Conservation (phyloP, 176 grass and related monocot species). For the Aegilops speltoides region DNA sequence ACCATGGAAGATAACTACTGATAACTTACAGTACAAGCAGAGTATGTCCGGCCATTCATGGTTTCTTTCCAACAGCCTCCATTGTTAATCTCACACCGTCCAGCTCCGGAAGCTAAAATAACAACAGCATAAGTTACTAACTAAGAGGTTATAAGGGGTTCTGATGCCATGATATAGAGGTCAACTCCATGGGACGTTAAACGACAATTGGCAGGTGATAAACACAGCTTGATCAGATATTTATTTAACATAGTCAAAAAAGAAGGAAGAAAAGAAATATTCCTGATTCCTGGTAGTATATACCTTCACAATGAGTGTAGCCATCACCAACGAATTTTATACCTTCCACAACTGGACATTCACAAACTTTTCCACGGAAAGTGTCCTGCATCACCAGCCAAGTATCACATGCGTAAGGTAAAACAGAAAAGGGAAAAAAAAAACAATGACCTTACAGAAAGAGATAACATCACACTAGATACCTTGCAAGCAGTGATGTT, state of each 20-base stretch:
- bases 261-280: background rate
- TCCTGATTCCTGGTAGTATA: background rate
- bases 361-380: slow-evolving; percentile 85
- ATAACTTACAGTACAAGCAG: slow-evolving; percentile 83
- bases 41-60: slow-evolving; percentile 54
- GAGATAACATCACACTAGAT: slow-evolving; percentile 29
- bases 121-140: background rate
- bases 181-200: background rate
- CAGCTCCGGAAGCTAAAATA: slow-evolving; percentile 76
- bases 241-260: background rate
- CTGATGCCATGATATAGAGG: background rate
- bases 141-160: background rate
- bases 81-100: slow-evolving; percentile 85
- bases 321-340: slow-evolving; percentile 96
- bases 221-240: background rate
- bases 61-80: slow-evolving; percentile 95
- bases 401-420: slow-evolving; percentile 9
- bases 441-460: background rate
- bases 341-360: slow-evolving; percentile 74
- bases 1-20: background rate
- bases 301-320: slow-evolving; percentile 95
- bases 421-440: background rate
- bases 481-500: slow-evolving; percentile 99
- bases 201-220: background rate
- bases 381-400: slow-evolving; percentile 64